These are phyloP conservation scores for Penicillium tannophilum DNA, from an alignment of 495 filamentous ascomycete genomes.

Conservation along the genomic window DNA sequence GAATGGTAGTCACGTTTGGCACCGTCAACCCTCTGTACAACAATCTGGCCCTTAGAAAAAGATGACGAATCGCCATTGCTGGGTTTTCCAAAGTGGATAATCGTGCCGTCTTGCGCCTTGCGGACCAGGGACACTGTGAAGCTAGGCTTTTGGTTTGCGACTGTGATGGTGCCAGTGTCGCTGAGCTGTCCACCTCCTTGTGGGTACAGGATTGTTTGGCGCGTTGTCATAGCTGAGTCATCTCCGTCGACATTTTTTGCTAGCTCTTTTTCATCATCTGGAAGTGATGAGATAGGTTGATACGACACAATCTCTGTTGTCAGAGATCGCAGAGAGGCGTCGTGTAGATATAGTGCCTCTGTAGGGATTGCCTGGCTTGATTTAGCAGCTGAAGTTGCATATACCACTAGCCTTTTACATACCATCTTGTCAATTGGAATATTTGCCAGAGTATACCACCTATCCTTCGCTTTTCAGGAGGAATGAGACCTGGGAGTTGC, in stretches of 20 bases:
- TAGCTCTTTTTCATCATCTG: slow-evolving; percentile 44
- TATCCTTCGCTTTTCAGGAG: background rate
- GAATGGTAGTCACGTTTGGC: slow-evolving; percentile 59
- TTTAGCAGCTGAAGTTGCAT: background rate
- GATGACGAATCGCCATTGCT: slow-evolving; percentile 4
- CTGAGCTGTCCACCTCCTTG: slow-evolving; percentile 69
- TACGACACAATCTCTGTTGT: slow-evolving; percentile 49
- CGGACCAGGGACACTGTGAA: slow-evolving; percentile 58
- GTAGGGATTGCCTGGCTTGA: slow-evolving; percentile 14
- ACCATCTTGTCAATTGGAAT: background rate
- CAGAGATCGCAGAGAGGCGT: slow-evolving; percentile 50
- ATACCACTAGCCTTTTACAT: background rate
- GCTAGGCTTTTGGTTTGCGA: slow-evolving; percentile 20
- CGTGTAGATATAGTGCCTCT: slow-evolving; percentile 54
- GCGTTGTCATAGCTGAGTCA: slow-evolving; percentile 46
- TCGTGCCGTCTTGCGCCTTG: slow-evolving; percentile 44
- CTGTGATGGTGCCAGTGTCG: slow-evolving; percentile 56
- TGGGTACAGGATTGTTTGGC: slow-evolving; percentile 63
- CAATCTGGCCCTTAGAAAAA: slow-evolving; percentile 40
- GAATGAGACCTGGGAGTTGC: background rate
- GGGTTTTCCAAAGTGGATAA: slow-evolving; percentile 63
- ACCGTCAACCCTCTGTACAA: slow-evolving; percentile 55
- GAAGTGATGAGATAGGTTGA: slow-evolving; percentile 47
- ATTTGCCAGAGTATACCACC: background rate
- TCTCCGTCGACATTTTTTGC: slow-evolving; percentile 24